Base-by-base conservation (phyloP, 2,329 filamentous ascomycete species). In the Eutypa lata region DNA sequence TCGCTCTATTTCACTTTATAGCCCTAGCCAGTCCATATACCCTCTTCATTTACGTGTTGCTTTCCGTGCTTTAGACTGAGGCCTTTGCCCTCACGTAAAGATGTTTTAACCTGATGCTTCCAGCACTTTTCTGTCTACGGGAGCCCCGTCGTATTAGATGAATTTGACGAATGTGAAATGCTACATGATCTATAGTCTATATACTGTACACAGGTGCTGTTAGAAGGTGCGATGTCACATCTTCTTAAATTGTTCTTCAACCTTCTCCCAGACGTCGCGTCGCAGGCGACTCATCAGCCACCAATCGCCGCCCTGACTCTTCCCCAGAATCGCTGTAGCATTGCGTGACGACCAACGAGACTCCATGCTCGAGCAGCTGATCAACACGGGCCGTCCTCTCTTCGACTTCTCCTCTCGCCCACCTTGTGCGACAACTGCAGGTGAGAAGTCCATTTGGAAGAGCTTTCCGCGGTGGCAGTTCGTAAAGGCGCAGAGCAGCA, bases 361-460 rank as follows among this genome's bases (percentile, higher is more conserved):
- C 24, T 44, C 42, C 42, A 44, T 44, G 42, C 42, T 44, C 42
- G 42, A n/a, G 42, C 42, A 44, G 42, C 19, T 44, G 8, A 44
- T 44, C 13, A 44, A 44, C 42, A 44, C 42, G 24, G 42, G 42
- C 19, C 42, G 42, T 19, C 42, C 42, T 19, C 42, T 44, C 13
- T 24, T 24, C 8, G 42, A 44, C 42, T 44, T 44, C 11, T 19
- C 19, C 42, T 19, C 42, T 44, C 42, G 42, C 42, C n/a, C 10
- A 31, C 26, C 26, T 31, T 31, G 26, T 11, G 19, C 24, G 42
- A 44, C 24, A 24, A 44, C n/a, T 44, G 42, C 42, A 19, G 42
- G 42, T 19, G 42, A 44, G 42, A 44, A 44, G 42, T 44, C 42
- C 42, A 44, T 44, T n/a, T 44, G 42, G 42, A 44, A 44, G 13